Evolutionary conservation across 768 basidiomycete genomes (phyloP).

Genomic region (Macrolepiota albuminosa): DNA sequence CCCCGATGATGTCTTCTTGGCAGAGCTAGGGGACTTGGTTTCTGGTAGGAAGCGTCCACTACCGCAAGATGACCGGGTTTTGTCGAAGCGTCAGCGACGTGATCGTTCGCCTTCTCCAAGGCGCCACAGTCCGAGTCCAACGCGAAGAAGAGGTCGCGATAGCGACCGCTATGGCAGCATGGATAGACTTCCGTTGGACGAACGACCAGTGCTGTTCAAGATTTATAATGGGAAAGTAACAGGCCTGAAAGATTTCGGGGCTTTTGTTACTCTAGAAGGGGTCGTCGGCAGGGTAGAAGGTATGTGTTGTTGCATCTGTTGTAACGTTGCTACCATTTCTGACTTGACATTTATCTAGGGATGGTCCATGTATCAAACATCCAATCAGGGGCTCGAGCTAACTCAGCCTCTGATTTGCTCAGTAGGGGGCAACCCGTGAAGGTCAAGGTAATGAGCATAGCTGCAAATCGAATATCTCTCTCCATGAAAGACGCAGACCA

Average conservation of each 20-base stretch:
- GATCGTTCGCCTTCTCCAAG: constrained; percentile 45
- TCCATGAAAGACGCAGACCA: constrained; percentile 99
- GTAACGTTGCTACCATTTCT: constrained; percentile 4
- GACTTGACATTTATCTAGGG: constrained; percentile 42
- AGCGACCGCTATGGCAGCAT: constrained; percentile 30
- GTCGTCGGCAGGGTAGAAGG: constrained; percentile 85
- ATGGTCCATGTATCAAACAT: constrained; percentile 97
- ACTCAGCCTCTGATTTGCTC: constrained; percentile 83
- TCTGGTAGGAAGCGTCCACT: constrained; percentile 59
- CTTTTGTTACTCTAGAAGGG: constrained; percentile 89
- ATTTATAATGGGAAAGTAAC: constrained; percentile 88
- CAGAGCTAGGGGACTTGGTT: constrained; percentile 89
- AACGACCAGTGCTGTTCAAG: constrained; percentile 87
- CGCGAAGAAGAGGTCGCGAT: constrained; percentile 44
- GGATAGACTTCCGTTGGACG: constrained; percentile 50
- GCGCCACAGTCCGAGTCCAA: constrained; percentile 55
- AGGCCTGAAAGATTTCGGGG: constrained; percentile 91
- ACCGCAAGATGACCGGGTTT: constrained; percentile 37
- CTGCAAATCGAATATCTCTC: constrained; percentile 73
- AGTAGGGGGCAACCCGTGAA: constrained; percentile 83
- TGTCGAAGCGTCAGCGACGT: constrained; percentile 59
- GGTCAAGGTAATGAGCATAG: constrained; percentile 94
- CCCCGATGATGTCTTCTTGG: constrained; percentile 75
- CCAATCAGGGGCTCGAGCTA: constrained; percentile 77
- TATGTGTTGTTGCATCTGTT: constrained; percentile 30